Conservation (phyloP, 768 basidiomycete species). For the Lentinula lateritia region DNA sequence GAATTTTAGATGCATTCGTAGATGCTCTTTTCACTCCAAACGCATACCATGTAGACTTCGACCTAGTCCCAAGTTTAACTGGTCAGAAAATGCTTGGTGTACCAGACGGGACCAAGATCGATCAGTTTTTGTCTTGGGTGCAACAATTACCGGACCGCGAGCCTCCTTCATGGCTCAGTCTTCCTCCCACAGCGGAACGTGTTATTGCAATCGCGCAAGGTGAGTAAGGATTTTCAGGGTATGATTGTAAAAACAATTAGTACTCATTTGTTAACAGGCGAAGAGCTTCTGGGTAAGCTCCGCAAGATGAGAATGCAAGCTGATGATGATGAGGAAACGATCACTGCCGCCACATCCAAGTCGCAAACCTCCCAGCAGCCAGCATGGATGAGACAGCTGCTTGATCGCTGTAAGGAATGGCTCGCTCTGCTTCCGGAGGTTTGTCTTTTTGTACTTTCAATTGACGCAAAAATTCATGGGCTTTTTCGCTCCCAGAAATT, state of each 20-base stretch:
- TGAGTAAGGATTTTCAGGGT: conserved; percentile 23
- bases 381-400: conserved; percentile 89
- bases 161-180: conserved; percentile 90
- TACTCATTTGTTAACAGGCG: conserved; percentile 41
- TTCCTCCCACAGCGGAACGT: conserved; percentile 88
- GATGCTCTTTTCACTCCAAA: conserved; percentile 81
- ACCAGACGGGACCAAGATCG: conserved; percentile 90
- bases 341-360: conserved; percentile 48
- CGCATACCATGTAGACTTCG: conserved; percentile 93
- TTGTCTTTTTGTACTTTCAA: conserved; percentile 6
- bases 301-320: conserved; percentile 88
- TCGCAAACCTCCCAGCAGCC: conserved; percentile 72
- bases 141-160: conserved; percentile 86
- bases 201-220: conserved; percentile 92
- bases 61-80: conserved; percentile 65
- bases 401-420: conserved; percentile 84
- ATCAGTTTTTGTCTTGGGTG: conserved; percentile 90
- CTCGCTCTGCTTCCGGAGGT: conserved; percentile 71
- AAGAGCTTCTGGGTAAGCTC: conserved; percentile 77
- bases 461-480: background rate
- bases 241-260: background rate
- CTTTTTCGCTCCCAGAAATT: conserved; percentile 43
- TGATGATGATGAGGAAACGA: conserved; percentile 76
- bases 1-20: conserved; percentile 89
- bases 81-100: conserved; percentile 55